Evolutionary conservation across 306 rosid genomes (phyloP).

Genomic region (Ceratonia siliqua): DNA sequence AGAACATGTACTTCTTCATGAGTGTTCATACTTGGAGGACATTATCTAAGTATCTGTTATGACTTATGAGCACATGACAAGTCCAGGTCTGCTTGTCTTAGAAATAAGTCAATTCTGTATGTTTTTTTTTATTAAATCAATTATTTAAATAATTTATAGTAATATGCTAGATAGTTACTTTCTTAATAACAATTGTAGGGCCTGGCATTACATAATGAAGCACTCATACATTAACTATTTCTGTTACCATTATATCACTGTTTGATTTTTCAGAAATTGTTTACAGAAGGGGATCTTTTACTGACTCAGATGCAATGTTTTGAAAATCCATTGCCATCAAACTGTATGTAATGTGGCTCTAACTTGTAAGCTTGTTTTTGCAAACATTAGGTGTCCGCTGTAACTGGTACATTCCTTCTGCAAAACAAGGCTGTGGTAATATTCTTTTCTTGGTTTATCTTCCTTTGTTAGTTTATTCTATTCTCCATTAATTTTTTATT

Average conservation of each 20-base stretch:
- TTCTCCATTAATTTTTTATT: neutral
- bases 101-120: neutral
- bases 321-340: neutral
- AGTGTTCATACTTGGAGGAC: too few species aligned
- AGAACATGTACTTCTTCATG: neutral
- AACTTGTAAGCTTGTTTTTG: neutral
- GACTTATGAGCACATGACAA: too few species aligned
- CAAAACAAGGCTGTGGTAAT: conserved; percentile 71
- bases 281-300: neutral
- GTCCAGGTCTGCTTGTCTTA: neutral
- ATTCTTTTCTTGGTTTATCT: neutral
- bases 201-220: neutral
- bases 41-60: too few species aligned
- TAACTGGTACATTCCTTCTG: conserved; percentile 52
- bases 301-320: neutral
- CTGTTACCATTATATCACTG: neutral
- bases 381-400: conserved; percentile 29
- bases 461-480: neutral
- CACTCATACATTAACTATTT: neutral
- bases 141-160: neutral
- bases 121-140: neutral
- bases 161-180: neutral
- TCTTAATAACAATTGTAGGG: neutral
- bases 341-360: neutral
- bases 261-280: too few species aligned